Conservation (phyloP, 2,329 filamentous ascomycete species). For the Mollisiaceae sp. region DNA sequence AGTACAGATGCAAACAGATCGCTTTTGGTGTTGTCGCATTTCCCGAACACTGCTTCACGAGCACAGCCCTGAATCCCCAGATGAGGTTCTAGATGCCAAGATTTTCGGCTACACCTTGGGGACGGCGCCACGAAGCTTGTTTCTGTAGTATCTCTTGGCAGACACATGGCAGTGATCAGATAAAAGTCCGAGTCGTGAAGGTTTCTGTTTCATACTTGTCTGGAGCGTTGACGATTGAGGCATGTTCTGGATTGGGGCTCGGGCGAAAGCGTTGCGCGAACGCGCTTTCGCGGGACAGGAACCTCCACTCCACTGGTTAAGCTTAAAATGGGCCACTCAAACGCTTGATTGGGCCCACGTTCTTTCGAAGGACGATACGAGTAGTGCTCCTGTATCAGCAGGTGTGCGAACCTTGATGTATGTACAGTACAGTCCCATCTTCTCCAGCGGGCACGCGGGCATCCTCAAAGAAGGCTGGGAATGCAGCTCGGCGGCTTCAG, state of each 20-base stretch:
- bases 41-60: background rate
- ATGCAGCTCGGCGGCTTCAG: background rate
- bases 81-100: background rate
- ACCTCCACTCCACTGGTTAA: background rate
- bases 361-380: background rate
- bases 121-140: conserved; percentile 7
- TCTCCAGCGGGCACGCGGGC: no score
- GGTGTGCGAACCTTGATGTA: background rate
- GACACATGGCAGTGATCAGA: background rate
- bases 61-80: background rate
- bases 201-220: background rate
- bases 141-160: conserved; percentile 1
- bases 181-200: background rate
- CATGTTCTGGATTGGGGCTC: background rate
- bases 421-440: no score
- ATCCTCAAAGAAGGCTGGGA: background rate
- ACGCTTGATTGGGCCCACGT: background rate
- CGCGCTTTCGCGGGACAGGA: background rate
- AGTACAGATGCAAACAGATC: conserved; percentile 1
- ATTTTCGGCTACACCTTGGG: background rate
- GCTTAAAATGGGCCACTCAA: background rate
- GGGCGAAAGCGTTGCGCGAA: background rate
- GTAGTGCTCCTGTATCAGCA: background rate
- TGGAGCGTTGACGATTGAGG: background rate
- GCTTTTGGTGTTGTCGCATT: background rate